Conservation (phyloP, 805 yeast genomes). For the Candida krabiensis region DNA sequence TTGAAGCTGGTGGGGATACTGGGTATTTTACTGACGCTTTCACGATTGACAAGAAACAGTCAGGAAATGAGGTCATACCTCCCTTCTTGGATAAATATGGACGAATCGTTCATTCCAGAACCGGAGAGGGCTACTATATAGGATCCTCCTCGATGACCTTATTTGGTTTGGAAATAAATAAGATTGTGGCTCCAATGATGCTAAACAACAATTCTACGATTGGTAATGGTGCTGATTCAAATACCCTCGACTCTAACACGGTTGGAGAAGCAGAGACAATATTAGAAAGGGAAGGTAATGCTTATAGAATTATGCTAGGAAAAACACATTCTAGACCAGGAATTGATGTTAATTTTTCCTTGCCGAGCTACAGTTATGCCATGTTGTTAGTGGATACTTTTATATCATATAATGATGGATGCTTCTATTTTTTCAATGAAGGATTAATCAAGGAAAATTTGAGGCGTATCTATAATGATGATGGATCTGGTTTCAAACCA, state of each 20-base stretch:
- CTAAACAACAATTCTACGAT: conserved; percentile 1
- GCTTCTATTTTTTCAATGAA: conserved; percentile 82
- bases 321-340: conserved; percentile 69
- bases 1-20: neutral
- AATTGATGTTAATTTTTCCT: conserved; percentile 64
- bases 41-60: conserved; percentile 10
- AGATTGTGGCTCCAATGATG: conserved; percentile 33
- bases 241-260: conserved; percentile 1
- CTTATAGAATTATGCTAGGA: conserved; percentile 67
- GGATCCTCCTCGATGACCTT: conserved; percentile 84
- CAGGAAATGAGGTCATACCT: conserved; percentile 55
- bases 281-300: conserved; percentile 73
- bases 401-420: conserved; percentile 77
- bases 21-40: too few relatives aligned
- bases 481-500: conserved; percentile 29
- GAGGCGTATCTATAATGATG: conserved; percentile 60
- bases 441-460: conserved; percentile 71
- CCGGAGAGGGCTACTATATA: conserved; percentile 73
- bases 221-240: neutral
- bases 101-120: conserved; percentile 66
- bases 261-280: conserved; percentile 45
- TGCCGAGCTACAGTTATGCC: conserved; percentile 78
- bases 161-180: conserved; percentile 75
- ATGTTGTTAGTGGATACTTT: conserved; percentile 73
- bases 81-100: conserved; percentile 74